Base-by-base conservation (phyloP, 2,329 filamentous ascomycete species). In the Didymella pomorum region DNA sequence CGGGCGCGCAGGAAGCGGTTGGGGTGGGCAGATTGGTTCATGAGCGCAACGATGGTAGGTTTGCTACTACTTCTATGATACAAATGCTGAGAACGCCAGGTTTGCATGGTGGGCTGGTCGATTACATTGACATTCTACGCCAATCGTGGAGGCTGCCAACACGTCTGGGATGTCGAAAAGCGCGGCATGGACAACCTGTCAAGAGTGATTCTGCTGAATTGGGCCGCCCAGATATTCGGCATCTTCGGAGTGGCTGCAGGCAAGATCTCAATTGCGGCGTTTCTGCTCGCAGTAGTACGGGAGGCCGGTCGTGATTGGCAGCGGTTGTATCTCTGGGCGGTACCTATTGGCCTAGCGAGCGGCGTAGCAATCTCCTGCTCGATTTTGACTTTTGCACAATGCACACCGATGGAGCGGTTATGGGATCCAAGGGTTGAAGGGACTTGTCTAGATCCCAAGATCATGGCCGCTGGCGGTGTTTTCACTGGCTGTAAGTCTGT, bases 381-480 rank as follows among this genome's bases (percentile, higher is more conserved):
- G 21, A 16, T 57, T 11, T n/a, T 57, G 33, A 57, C 48, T 1
- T 57, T 57, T n/a, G 12, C 47, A 42, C 54, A 57, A 31, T 57
- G 54, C 33, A 31, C 26, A 7, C 54, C 54, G 7, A 33, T 42
- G 14, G 26, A 25, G 12, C 54, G 47, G 5, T 42, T 57, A 1
- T 57, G 54, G 54, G 47, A 56, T 20, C 47, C 33, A 11, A 31
- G 54, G 8, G 21, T 56, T 2, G 41, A 47, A 21, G 47, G 54
- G 1, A 46, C 41, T 3, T 56, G 54, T 47, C 42, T 56, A 6
- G 42, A 47, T 12, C 41, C 47, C 6, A 28, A 52, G n/a, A 16
- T 52, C 47, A 51, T 57, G 47, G 54, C 47, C 2, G 48, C 18
- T 16, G 42, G 43, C n/a, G 54, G 54, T 6, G 47, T 47, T 4